These are phyloP conservation scores for Eucalyptus erythrocorys DNA, from an alignment of 345 rosid species.

Conservation along the genomic window DNA sequence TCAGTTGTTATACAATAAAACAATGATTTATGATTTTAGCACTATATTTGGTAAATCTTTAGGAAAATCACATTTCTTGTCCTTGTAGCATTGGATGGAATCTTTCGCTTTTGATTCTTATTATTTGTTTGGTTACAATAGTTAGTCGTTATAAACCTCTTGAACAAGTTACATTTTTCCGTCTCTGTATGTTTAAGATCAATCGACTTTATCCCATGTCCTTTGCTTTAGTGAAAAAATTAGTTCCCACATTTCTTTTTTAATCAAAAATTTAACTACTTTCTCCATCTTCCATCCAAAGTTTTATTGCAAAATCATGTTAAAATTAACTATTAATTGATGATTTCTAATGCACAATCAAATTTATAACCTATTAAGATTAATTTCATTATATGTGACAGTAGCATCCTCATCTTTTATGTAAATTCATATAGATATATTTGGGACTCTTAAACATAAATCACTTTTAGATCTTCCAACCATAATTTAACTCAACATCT, in stretches of 20 bases:
- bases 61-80: neutral
- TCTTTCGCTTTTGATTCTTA: neutral
- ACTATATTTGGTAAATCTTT: neutral
- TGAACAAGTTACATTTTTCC: neutral
- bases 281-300: neutral
- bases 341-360: neutral
- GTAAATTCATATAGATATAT: neutral
- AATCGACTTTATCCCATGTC: neutral
- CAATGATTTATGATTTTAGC: neutral
- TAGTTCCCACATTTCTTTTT: neutral
- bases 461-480: neutral
- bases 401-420: neutral
- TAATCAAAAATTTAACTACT: neutral
- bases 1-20: neutral
- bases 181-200: neutral
- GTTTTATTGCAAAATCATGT: neutral
- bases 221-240: neutral
- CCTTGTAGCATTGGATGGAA: neutral
- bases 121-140: neutral
- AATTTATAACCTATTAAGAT: neutral
- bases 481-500: neutral
- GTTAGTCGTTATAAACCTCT: neutral
- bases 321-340: neutral
- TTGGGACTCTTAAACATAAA: neutral
- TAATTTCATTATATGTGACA: neutral